Conservation (phyloP, 1,139 yeast genomes). For the Zygotorulaspora mrakii region DNA sequence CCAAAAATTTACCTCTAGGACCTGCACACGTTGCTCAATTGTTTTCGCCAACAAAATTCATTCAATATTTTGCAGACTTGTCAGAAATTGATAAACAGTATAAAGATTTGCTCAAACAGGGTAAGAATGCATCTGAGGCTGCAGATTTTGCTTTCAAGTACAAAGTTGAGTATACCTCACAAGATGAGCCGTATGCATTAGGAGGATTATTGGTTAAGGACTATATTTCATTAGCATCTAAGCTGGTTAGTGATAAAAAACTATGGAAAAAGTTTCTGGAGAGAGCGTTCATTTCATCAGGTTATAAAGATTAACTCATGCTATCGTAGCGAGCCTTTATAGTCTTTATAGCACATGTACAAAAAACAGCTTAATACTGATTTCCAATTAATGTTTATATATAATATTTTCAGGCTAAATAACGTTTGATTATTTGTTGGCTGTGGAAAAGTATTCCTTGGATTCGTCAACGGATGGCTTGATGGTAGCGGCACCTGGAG, state of each 20-base stretch:
- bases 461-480: slow-evolving; percentile 80
- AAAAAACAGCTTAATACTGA: too few species aligned
- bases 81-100: slow-evolving; percentile 46
- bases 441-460: slow-evolving; percentile 42
- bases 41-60: slow-evolving; percentile 67
- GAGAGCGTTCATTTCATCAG: slow-evolving; percentile 60
- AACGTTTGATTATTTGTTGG: slow-evolving; percentile 31
- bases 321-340: too few species aligned
- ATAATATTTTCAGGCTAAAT: too few species aligned
- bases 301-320: slow-evolving; percentile 46
- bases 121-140: slow-evolving; percentile 23
- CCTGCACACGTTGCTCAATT: slow-evolving; percentile 72
- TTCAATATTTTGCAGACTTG: slow-evolving; percentile 69
- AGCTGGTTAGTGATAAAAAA: slow-evolving; percentile 42
- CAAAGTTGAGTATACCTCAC: slow-evolving; percentile 67
- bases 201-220: slow-evolving; percentile 54
- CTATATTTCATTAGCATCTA: slow-evolving; percentile 57
- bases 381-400: too few species aligned
- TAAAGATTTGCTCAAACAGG: slow-evolving; percentile 18
- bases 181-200: slow-evolving; percentile 54
- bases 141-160: slow-evolving; percentile 47
- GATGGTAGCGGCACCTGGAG: slow-evolving; percentile 93
- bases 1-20: slow-evolving; percentile 52
- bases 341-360: slow-evolving; percentile 1
- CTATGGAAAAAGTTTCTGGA: slow-evolving; percentile 42